Evolutionary conservation across 805 yeast genomes (phyloP), one percentile per base, ranked within the genome.

Genomic region (Cyberlindnera mrakii): DNA sequence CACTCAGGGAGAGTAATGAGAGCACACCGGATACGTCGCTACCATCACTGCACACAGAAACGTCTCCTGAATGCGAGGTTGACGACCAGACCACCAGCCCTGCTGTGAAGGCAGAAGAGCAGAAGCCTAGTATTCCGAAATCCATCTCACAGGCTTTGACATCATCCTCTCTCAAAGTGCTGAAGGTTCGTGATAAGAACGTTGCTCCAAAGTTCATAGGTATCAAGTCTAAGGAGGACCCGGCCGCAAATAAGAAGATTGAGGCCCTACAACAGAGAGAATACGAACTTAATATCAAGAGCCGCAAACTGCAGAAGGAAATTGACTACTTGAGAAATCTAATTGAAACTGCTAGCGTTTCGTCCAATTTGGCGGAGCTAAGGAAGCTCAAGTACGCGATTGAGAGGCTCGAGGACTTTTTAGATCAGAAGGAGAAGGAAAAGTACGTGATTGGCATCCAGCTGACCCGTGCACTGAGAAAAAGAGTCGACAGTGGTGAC

Each of bases 361-460:
- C 67, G 1, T 59, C 66, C n/a, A 69, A 65, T 34, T 34, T 58
- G 18, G 37, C 42, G 1, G 74, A 70, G 42, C 44, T 61, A n/a
- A 58, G 65, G 35, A 68, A 67, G 44, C 46, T 70, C 33, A 51
- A 58, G 38, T 50, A 48, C 15, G 74, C 72, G 9, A 58, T 68
- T 23, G 55, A 46, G 15, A 64, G 61, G 48, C 45, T 70, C 33
- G 67, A 69, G 45, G 66, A 63, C 30, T 70, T 63, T 37, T 50
- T 67, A 15, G 74, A 70, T 39, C 60, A 58, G 37, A 68, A 70
- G 49, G 63, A 60, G 37, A 70, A 68, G 52, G 69, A 68, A 50
- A 65, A 64, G 48, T 68, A 70, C 49, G 74, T 69, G 33, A 53
- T 66, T 4, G 74, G 72, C 14, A 66, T 68, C 6, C 51, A 57